Evolutionary conservation across 2,329 filamentous ascomycete species (phyloP), one percentile per base, ranked within the genome.

Genomic region (Cladorrhinum sp.): DNA sequence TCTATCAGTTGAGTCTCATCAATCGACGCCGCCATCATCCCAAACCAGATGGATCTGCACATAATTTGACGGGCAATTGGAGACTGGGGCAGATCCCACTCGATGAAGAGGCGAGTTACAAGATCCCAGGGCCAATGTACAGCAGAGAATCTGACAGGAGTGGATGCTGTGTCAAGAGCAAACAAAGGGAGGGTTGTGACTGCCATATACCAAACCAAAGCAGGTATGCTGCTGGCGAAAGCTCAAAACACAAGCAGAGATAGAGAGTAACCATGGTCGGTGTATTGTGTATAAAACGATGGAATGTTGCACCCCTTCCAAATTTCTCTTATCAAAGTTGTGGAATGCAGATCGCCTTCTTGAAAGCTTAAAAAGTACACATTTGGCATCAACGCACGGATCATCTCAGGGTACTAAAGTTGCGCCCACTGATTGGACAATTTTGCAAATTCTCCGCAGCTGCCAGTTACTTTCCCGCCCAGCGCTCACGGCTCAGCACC

Each of bases 401-500:
- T 32, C 52, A 55, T 18, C 16, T 45, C 4, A 10, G 18, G 16
- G n/a, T 22, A 45, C 16, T 12, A 45, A 45, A 18, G 16, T 20
- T 20, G 41, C 41, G 18, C 32, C 7, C 10, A 50, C 27, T 62
- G 58, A 64, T 64, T 64, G 62, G 62, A 36, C 58, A 61, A 57
- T 57, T 41, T 4, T 41, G 18, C 38, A 60, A 62, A 61, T 56
- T 62, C 63, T 64, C 61, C 64, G 59, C 62, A 41, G 27, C 48
- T 56, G 54, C 36, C 61, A 57, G 55, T 54, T 52, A 51, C 41
- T 49, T 58, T 55, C 56, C 36, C 16, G 49, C 51, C 48, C 48
- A 49, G 48, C 50, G 55, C 55, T 53, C 57, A 56, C 49, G 32
- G 41, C 57, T 58, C 57, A 55, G 57, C 45, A 41, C 38, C 41